Percentiles rank a stretch among this genome's conserved stretches.
Evolutionary conservation across 208 protist genomes (phyloP).

Genomic region (Leishmania major): DNA sequence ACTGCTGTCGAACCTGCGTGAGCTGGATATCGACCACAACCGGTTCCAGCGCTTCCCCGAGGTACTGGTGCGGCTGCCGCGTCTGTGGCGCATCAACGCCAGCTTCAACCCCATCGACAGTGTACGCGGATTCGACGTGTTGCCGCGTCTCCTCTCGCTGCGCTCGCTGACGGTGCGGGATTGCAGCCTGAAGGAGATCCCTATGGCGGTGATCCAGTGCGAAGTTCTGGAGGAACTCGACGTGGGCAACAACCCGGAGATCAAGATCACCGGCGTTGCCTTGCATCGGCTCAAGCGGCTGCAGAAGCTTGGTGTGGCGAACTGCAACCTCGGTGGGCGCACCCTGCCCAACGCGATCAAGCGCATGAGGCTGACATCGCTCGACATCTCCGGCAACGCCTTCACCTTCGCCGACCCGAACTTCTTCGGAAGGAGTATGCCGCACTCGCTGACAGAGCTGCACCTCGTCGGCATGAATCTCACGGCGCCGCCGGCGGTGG

Average conservation of each 20-base stretch:
- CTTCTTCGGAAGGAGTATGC: conserved; percentile 75
- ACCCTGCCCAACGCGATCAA: conserved; percentile 62
- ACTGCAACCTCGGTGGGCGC: conserved; percentile 65
- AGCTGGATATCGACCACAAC: conserved; percentile 81
- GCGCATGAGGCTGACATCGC: conserved; percentile 44
- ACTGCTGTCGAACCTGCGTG: conserved; percentile 66
- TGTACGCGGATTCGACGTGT: conserved; percentile 46
- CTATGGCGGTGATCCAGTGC: conserved; percentile 48
- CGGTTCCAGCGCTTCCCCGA: conserved; percentile 72
- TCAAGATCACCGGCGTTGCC: conserved; percentile 48
- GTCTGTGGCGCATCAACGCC: conserved; percentile 60
- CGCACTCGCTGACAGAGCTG: conserved; percentile 66
- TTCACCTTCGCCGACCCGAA: conserved; percentile 66
- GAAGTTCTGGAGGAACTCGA: conserved; percentile 67
- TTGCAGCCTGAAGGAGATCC: conserved; percentile 57
- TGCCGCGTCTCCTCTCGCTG: conserved; percentile 52
- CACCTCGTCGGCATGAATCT: conserved; percentile 67
- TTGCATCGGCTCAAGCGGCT: conserved; percentile 51
- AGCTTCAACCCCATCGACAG: conserved; percentile 73
- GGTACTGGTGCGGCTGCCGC: conserved; percentile 55
- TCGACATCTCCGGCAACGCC: conserved; percentile 83
- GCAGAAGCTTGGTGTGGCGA: conserved; percentile 57
- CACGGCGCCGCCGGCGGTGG: conserved; percentile 67
- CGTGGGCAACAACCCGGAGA: conserved; percentile 67
- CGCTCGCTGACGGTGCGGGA: conserved; percentile 55